A percentile compares a stretch with the other conserved stretches of the same genome.
These are phyloP conservation scores for Areca catechu DNA, from an alignment of 176 grass and related monocot genomes.

Conservation along the genomic window DNA sequence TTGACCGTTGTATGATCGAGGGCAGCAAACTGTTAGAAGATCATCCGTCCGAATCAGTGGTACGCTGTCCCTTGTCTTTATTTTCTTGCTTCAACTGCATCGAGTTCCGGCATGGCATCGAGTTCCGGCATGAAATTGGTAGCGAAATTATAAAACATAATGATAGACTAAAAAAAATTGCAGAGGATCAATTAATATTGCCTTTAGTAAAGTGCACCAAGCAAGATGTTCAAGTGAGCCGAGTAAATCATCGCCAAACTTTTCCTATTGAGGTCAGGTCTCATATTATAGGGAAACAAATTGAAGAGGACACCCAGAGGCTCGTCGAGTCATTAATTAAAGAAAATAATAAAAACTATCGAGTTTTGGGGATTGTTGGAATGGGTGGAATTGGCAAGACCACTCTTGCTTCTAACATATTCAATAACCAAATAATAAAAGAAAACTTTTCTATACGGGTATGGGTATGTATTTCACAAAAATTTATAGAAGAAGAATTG, in stretches of 20 bases:
- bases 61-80: too few relatives aligned
- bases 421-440: conserved; percentile 34
- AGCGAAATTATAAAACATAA: conserved; percentile 44
- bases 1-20: too few relatives aligned
- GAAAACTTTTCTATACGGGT: conserved; percentile 48
- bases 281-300: conserved; percentile 35
- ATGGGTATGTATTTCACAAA: conserved; percentile 48
- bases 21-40: too few relatives aligned
- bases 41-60: too few relatives aligned
- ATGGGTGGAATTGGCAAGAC: conserved; percentile 38
- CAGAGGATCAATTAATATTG: conserved; percentile 28
- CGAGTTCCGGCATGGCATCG: too few relatives aligned
- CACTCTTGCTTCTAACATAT: conserved; percentile 68
- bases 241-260: not conserved
- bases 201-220: not conserved
- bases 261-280: not conserved
- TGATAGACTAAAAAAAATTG: conserved; percentile 44
- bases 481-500: conserved; percentile 38
- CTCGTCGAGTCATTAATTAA: conserved; percentile 55
- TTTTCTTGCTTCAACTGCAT: too few relatives aligned
- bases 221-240: not conserved
- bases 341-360: conserved; percentile 58
- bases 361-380: conserved; percentile 54
- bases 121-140: conserved; percentile 55
- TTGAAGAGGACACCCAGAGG: conserved; percentile 23